These are phyloP conservation scores for Lactifluus volemus DNA, from an alignment of 768 basidiomycete genomes.

Conservation along the genomic window DNA sequence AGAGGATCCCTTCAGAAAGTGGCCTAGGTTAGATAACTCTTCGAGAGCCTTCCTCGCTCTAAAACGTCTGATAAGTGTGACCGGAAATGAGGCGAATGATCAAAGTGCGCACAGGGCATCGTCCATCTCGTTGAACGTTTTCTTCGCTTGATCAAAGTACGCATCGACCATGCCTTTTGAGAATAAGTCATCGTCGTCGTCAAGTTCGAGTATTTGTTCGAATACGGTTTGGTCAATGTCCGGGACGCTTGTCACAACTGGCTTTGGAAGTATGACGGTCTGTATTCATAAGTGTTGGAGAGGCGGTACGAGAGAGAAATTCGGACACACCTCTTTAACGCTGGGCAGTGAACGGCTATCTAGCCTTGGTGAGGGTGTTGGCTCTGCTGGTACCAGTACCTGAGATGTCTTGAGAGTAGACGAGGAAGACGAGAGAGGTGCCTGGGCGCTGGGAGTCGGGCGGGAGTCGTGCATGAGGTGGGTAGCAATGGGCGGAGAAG, in stretches of 20 bases:
- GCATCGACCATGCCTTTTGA: constrained; percentile 67
- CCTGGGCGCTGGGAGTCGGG: background rate
- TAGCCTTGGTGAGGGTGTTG: background rate
- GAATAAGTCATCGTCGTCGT: constrained; percentile 82
- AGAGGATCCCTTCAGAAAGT: constrained; percentile 96
- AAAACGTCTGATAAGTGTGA: constrained; percentile 36
- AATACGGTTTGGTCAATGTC: constrained; percentile 77
- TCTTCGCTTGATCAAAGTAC: constrained; percentile 72
- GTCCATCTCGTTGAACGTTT: constrained; percentile 76
- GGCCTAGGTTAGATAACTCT: constrained; percentile 67
- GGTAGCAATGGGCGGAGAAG: constrained; percentile 1
- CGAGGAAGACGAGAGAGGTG: background rate
- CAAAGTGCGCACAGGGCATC: constrained; percentile 21
- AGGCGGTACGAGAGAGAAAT: background rate
- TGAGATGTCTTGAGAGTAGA: background rate
- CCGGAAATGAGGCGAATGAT: background rate
- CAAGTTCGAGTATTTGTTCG: constrained; percentile 82
- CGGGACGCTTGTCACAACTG: background rate
- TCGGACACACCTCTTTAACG: background rate
- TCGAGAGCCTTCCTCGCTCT: constrained; percentile 46
- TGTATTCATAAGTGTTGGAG: background rate
- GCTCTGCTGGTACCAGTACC: background rate
- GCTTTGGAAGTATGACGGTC: background rate
- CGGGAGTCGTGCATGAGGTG: background rate
- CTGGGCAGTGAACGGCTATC: background rate